Conservation (phyloP, 2,329 filamentous ascomycete genomes). For the Cytospora leucostoma region DNA sequence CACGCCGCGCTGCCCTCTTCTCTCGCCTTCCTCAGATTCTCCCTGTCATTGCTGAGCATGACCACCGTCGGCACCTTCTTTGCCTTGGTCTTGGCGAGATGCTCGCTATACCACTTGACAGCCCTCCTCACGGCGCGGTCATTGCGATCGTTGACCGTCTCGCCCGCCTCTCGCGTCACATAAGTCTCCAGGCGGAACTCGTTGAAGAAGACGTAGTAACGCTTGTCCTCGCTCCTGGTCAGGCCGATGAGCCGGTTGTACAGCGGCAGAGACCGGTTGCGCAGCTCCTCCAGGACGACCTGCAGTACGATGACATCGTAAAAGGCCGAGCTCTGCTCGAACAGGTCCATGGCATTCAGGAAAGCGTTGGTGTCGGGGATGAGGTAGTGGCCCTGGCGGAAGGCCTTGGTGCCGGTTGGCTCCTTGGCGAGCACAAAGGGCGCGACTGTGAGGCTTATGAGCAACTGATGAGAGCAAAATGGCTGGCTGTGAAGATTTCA, state of each 20-base stretch:
- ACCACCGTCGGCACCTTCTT: constrained; percentile 73
- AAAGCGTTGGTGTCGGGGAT: constrained; percentile 96
- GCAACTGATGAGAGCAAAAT: constrained; percentile 4
- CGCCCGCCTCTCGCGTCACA: constrained; percentile 70
- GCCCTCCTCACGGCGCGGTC: constrained; percentile 86
- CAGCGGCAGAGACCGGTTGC: constrained; percentile 87
- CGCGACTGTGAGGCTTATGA: constrained; percentile 54
- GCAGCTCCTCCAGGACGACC: constrained; percentile 93
- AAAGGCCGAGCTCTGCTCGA: constrained; percentile 88
- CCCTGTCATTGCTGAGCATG: constrained; percentile 91
- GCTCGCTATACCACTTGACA: constrained; percentile 86
- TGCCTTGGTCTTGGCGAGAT: constrained; percentile 67
- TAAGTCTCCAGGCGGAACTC: constrained; percentile 95
- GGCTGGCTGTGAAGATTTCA: neutral
- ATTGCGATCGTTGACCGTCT: constrained; percentile 95
- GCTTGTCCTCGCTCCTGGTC: constrained; percentile 94
- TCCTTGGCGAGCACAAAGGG: constrained; percentile 88
- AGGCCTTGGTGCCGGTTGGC: constrained; percentile 79
- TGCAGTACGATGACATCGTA: constrained; percentile 97
- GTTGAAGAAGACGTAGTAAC: constrained; percentile 99
- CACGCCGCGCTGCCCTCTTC: constrained; percentile 70
- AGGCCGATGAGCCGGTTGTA: constrained; percentile 91
- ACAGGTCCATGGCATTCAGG: constrained; percentile 93
- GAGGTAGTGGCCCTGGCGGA: constrained; percentile 87
- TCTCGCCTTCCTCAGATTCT: constrained; percentile 81